Conservation (phyloP, 768 basidiomycete species). For the Tulasnella sp. region DNA sequence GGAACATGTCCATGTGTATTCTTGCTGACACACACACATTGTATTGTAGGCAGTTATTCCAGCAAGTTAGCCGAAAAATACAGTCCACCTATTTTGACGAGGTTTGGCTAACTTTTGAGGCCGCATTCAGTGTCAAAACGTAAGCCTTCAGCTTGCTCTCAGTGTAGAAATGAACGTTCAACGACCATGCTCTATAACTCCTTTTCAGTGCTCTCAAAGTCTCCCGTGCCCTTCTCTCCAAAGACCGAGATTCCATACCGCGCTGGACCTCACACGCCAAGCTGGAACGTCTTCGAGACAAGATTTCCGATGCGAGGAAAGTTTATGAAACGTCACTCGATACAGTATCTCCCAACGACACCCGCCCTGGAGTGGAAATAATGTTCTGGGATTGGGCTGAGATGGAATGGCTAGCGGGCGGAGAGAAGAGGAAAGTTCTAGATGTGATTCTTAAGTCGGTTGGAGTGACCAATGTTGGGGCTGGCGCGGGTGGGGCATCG, state of each 20-base stretch:
- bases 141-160: conserved; percentile 23
- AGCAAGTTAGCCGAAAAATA: conserved; percentile 38
- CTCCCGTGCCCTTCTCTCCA: conserved; percentile 52
- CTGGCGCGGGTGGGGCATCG: conserved; percentile 32
- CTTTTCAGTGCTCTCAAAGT: conserved; percentile 49
- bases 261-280: conserved; percentile 73
- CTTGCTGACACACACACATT: not conserved
- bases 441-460: conserved; percentile 45
- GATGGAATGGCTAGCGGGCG: conserved; percentile 58
- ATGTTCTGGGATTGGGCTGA: conserved; percentile 83
- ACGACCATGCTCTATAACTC: conserved; percentile 13
- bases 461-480: conserved; percentile 37
- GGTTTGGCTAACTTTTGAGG: conserved; percentile 56
- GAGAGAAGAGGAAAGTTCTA: conserved; percentile 38
- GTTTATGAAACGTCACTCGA: conserved; percentile 44
- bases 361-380: conserved; percentile 29
- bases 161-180: not conserved
- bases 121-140: conserved; percentile 47
- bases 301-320: conserved; percentile 58
- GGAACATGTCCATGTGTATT: not conserved
- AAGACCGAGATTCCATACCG: conserved; percentile 41
- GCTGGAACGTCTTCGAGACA: conserved; percentile 55
- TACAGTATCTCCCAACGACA: conserved; percentile 33
- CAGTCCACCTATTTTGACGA: conserved; percentile 52
- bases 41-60: conserved; percentile 40